Conservation (phyloP, 148 eudicot genomes). For the Chenopodium album region DNA sequence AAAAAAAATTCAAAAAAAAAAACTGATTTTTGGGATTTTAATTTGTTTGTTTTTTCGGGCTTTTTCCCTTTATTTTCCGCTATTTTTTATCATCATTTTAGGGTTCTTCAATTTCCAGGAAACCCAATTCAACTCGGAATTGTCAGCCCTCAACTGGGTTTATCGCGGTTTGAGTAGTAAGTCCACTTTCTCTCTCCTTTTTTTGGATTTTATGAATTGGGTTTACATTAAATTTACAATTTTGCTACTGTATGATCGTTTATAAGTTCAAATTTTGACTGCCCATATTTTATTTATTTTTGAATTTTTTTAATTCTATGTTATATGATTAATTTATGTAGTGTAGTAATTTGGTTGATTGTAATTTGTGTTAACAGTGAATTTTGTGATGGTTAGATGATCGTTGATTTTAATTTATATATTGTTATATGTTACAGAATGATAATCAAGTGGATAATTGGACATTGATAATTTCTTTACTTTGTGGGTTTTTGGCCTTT, state of each 20-base stretch:
- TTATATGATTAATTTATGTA: not conserved
- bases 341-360: not conserved
- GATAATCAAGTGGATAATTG: slow-evolving; percentile 16
- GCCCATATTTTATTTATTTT: not conserved
- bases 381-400: slow-evolving; percentile 13
- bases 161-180: slow-evolving; percentile 19
- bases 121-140: slow-evolving; percentile 22
- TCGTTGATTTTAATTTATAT: slow-evolving; percentile 9
- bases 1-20: not conserved
- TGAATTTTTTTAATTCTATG: not conserved
- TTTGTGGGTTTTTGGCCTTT: not conserved
- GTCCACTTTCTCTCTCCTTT: slow-evolving; percentile 10
- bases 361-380: not conserved
- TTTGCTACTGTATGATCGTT: not conserved
- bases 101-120: slow-evolving; percentile 18
- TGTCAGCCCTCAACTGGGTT: slow-evolving; percentile 21
- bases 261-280: not conserved
- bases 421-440: slow-evolving; percentile 4
- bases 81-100: not conserved
- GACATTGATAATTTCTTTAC: slow-evolving; percentile 13
- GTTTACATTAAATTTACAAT: slow-evolving; percentile 1
- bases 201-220: slow-evolving; percentile 1
- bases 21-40: not conserved
- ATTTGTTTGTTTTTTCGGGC: not conserved
- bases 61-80: not conserved